phyloP scores from a whole-genome alignment of 192 early-diverging fungal species.

The Chytriomyces sp. region DNA sequence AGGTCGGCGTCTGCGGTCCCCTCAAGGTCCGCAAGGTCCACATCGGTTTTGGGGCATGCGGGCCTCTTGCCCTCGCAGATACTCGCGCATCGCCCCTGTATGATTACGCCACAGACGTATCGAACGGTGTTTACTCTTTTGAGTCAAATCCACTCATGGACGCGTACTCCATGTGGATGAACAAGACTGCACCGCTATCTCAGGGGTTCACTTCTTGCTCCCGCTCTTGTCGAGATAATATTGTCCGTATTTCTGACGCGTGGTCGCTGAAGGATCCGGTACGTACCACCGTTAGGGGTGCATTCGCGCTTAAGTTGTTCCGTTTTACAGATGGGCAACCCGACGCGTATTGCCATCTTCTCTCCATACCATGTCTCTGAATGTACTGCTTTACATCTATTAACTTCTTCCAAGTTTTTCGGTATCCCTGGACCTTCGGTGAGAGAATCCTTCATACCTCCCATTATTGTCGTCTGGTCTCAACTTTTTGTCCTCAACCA shows the following conservation, averaged over 20 bases:
- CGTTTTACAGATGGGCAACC: neutral
- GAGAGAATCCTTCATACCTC: neutral
- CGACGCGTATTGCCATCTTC: conserved; percentile 4
- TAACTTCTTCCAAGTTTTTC: conserved; percentile 19
- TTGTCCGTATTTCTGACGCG: conserved; percentile 10
- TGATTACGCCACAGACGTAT: neutral
- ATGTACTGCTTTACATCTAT: conserved; percentile 19
- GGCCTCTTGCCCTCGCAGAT: neutral
- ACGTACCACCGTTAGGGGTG: neutral
- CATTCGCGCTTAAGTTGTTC: neutral
- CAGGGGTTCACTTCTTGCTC: neutral
- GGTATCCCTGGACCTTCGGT: conserved; percentile 17
- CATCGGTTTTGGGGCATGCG: neutral
- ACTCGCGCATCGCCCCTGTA: neutral
- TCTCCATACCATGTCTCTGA: conserved; percentile 6
- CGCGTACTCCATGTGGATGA: neutral
- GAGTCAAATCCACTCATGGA: neutral
- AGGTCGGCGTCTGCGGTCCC: neutral
- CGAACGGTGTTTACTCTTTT: no score
- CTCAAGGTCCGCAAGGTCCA: neutral
- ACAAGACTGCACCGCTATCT: neutral
- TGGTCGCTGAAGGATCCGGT: conserved; percentile 19
- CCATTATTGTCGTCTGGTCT: neutral
- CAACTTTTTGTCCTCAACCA: neutral
- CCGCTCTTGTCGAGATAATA: neutral